phyloP scores from a whole-genome alignment of 805 yeast genomes.

The Pichia scutulata region DNA sequence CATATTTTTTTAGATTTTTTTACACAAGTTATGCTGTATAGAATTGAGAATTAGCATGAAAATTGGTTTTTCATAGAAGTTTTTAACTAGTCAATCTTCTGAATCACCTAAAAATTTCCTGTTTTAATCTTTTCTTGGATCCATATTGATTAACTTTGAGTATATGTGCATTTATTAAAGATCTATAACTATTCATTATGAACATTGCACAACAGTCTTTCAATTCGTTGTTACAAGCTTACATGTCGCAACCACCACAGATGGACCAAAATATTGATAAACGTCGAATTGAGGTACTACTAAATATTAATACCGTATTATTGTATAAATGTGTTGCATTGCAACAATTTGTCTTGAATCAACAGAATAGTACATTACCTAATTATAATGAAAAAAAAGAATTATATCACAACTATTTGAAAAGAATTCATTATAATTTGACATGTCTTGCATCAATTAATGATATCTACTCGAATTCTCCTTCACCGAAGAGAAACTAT shows the following conservation, averaged over 20 bases:
- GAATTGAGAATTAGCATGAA: neutral
- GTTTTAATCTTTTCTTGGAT: too few relatives aligned
- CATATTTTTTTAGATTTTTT: neutral
- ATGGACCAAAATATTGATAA: constrained; percentile 26
- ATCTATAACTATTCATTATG: neutral
- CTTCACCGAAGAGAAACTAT: constrained; percentile 22
- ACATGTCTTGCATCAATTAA: constrained; percentile 32
- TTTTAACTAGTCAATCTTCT: too few relatives aligned
- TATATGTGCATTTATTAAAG: too few relatives aligned
- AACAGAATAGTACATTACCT: constrained; percentile 15
- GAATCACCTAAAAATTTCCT: too few relatives aligned
- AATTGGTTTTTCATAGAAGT: neutral
- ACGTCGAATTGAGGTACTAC: constrained; percentile 27
- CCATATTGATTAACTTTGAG: too few relatives aligned
- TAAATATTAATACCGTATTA: constrained; percentile 29
- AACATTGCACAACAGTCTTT: constrained; percentile 10
- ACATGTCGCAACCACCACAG: constrained; percentile 23
- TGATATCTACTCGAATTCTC: constrained; percentile 27
- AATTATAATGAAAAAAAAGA: constrained; percentile 25
- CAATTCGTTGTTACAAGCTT: constrained; percentile 20
- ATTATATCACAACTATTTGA: constrained; percentile 27
- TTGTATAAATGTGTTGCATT: constrained; percentile 26
- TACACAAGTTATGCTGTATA: too few relatives aligned
- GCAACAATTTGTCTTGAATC: constrained; percentile 22
- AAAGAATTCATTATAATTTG: constrained; percentile 30